These are phyloP conservation scores for Cruciata laevipes DNA, from an alignment of 257 asterid genomes.

Conservation along the genomic window DNA sequence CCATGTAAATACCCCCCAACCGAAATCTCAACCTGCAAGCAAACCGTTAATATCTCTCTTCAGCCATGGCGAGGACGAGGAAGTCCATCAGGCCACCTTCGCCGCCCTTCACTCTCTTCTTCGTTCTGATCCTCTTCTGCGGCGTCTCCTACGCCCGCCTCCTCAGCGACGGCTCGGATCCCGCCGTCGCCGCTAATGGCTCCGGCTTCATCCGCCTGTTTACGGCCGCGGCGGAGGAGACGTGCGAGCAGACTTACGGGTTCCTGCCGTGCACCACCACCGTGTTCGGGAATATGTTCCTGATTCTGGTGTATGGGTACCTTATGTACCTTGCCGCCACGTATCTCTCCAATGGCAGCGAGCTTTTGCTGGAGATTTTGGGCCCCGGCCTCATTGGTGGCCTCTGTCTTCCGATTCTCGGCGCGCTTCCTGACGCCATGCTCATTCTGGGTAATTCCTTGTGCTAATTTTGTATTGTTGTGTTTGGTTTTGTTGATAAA, in stretches of 20 bases:
- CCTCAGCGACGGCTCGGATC: conserved; percentile 42
- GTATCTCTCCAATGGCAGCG: conserved; percentile 70
- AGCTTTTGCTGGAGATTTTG: conserved; percentile 76
- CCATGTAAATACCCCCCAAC: neutral
- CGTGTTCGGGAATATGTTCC: conserved; percentile 55
- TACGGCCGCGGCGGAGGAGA: conserved; percentile 32
- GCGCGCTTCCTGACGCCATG: conserved; percentile 96
- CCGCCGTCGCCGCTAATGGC: conserved; percentile 36
- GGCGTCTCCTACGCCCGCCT: conserved; percentile 39
- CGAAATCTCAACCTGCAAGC: neutral
- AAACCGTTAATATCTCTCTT: neutral
- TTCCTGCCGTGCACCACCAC: conserved; percentile 82
- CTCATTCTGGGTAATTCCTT: conserved; percentile 57
- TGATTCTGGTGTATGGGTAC: conserved; percentile 69
- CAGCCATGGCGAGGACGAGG: conserved; percentile 2
- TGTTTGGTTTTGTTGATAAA: neutral
- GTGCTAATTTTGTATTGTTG: neutral
- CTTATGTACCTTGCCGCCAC: conserved; percentile 80
- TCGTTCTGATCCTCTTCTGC: conserved; percentile 40
- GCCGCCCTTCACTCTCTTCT: conserved; percentile 11
- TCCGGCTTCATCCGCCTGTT: conserved; percentile 31
- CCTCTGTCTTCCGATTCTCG: conserved; percentile 77
- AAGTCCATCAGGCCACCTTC: conserved; percentile 12
- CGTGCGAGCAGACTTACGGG: conserved; percentile 81
- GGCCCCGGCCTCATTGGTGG: conserved; percentile 93